These are phyloP conservation scores for Botrytis fragariae DNA, from an alignment of 2,329 filamentous ascomycete species.

Conservation along the genomic window DNA sequence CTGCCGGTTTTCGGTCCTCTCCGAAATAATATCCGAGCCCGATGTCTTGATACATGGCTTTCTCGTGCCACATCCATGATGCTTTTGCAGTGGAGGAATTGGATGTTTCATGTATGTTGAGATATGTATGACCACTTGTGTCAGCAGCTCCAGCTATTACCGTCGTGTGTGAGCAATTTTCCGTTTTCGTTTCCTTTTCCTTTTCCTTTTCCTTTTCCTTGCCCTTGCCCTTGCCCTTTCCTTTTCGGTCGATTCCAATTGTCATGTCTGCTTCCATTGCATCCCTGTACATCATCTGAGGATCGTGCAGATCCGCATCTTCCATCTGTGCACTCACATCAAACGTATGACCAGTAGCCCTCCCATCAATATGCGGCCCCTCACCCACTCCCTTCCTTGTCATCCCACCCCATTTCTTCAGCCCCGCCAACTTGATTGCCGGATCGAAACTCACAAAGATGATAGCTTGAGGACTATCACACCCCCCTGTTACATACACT, in stretches of 20 bases:
- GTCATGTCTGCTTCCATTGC: conserved; percentile 28
- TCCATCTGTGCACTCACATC: not conserved
- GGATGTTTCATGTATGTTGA: not conserved
- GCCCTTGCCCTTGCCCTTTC: conserved; percentile 32
- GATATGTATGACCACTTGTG: not conserved
- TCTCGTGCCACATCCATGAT: conserved; percentile 31
- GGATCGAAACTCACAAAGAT: conserved; percentile 48
- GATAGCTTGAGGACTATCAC: conserved; percentile 37
- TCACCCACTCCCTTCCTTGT: conserved; percentile 29
- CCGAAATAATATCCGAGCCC: conserved; percentile 34
- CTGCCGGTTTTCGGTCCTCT: not conserved
- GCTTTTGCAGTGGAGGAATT: not conserved
- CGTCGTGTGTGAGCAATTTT: not conserved
- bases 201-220: conserved; percentile 19
- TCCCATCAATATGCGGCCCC: conserved; percentile 34
- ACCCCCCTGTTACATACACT: conserved; percentile 44
- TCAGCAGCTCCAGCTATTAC: not conserved
- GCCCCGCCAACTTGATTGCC: conserved; percentile 37
- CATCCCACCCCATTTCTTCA: conserved; percentile 32
- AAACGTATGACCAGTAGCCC: conserved; percentile 25
- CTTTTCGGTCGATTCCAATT: conserved; percentile 30
- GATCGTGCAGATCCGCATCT: not conserved
- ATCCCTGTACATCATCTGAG: conserved; percentile 21
- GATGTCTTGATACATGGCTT: conserved; percentile 35
- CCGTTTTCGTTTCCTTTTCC: conserved; percentile 18